Evolutionary conservation across 2,329 filamentous ascomycete species (phyloP), one percentile per base, ranked within the genome.

Genomic region (Fusarium albosuccineum): DNA sequence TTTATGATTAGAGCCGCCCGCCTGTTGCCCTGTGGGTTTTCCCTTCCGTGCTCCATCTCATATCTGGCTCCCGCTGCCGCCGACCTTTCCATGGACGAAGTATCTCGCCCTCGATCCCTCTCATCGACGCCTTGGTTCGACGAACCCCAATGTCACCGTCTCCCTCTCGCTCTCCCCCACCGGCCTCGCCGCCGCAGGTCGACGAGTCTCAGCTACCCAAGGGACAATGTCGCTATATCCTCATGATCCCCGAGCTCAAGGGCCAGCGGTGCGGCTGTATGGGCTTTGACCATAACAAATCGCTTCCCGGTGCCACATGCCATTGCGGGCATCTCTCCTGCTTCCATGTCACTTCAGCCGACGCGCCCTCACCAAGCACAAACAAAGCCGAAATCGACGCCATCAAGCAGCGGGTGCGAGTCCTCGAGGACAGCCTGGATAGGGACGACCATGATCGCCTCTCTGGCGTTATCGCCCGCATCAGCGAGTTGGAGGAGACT

Each of bases 311-410:
- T 37, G 84, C 85, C 54, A 82, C 78, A 17, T 89, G 87, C 69
- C 82, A 87, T 51, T 89, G 87, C 67, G 87, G 87, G 6, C 87
- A 89, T 71, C 81, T 87, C 54, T 85, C 86, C 34, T 89, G 86
- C 74, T 89, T 85, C 71, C 87, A 89, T 71, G 78, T 84, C 60
- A 80, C 81, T 65, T 80, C 81, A n/a, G 76, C 81, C 29, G 82
- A 85, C 55, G 74, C 77, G 11, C 77, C 82, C 7, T 86, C 87
- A 64, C 70, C 87, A 26, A 83, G 85, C 36, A 77, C 79, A 22
- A 78, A 88, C 62, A 82, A 79, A 64, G 80, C 81, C 54, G 73
- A 75, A 53, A 70, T 75, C 41, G 73, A 75, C 40, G 46, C 71
- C 27, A 64, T 76, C 51, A 73, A 74, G 52, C 64, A 76, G 37